Base-by-base conservation (phyloP, 768 basidiomycete genomes). In the Imleria badia region DNA sequence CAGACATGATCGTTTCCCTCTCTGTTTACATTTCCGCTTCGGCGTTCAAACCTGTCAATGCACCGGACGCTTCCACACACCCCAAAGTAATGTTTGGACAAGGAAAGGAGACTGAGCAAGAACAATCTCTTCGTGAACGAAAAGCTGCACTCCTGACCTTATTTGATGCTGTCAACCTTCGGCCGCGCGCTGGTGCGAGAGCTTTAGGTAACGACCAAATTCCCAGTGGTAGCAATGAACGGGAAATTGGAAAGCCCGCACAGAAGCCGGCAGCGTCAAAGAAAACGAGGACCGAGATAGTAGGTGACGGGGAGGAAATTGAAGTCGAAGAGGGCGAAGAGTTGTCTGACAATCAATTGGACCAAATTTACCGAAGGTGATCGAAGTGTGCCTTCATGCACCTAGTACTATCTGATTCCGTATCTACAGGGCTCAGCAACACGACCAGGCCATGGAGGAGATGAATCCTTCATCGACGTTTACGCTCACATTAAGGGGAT, bases 311-410 rank as follows among this genome's bases (percentile, higher is more conserved):
- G 4, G 91, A 91, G 67, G 90, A 89, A 60, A 84, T 88, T 7
- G 91, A 91, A 61, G 87, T 89, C 13, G 93, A 93, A 53, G 86
- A 93, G 51, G 84, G 79, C 3, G 91, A 94, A 66, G 89, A 91
- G 54, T 73, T 96, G 44, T 83, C 84, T 9, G 87, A 90, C 55
- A 85, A 87, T 62, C 87, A 95, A 59, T 73, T 97, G 50, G 82
- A 89, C 61, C 68, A 84, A 42, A 96, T 98, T 38, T 97, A 94
- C 65, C 84, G 84, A 66, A 91, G 82, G 94, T 94, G 56, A 42
- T n/a, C 11, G 34, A 36, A 34, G 34, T 43, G 33, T 35, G 19
- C 57, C n/a, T n/a, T 29, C 20, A 19, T 40, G 20, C 36, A 39
- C 17, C n/a, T n/a, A 30, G 29, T 29, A 36, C 29, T 23, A 17